Percentiles rank a stretch among this genome's conserved stretches.
Evolutionary conservation across 2,329 filamentous ascomycete species (phyloP).

Genomic region (Colletotrichum sp.): DNA sequence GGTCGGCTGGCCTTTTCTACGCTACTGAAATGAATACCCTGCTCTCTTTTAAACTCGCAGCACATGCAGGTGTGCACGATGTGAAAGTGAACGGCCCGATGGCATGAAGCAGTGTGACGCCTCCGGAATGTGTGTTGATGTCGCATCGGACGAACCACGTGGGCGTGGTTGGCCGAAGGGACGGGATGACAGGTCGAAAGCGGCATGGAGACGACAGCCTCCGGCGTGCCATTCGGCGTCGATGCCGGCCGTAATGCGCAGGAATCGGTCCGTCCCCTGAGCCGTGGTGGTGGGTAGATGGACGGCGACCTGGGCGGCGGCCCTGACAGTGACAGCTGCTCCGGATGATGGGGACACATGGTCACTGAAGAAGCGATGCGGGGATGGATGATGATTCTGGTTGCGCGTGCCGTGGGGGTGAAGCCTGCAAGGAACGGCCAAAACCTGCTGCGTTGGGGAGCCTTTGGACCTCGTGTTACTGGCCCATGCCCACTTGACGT

Average conservation of each 20-base stretch:
- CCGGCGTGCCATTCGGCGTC: slow-evolving; percentile 11
- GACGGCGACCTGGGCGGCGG: background rate
- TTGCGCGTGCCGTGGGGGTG: background rate
- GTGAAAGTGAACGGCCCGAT: background rate
- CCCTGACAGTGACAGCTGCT: background rate
- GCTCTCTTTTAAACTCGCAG: background rate
- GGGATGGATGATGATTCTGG: background rate
- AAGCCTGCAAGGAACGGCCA: background rate
- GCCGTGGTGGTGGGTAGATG: background rate
- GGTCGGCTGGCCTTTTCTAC: background rate
- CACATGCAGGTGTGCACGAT: background rate
- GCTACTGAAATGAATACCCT: slow-evolving; percentile 12
- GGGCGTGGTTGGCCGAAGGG: background rate
- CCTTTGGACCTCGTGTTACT: background rate
- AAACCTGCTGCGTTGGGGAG: background rate
- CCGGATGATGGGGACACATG: background rate
- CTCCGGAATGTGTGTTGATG: background rate
- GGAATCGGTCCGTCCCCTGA: slow-evolving; percentile 12
- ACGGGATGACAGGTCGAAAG: background rate
- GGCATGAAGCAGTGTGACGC: background rate
- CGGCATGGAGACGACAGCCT: background rate
- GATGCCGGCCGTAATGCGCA: slow-evolving; percentile 1
- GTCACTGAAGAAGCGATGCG: background rate
- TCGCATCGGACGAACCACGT: slow-evolving; percentile 11
- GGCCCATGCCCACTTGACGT: slow-evolving; percentile 7